Conservation (phyloP, 108 stramenopile genomes). For the Bacterosira constricta region DNA sequence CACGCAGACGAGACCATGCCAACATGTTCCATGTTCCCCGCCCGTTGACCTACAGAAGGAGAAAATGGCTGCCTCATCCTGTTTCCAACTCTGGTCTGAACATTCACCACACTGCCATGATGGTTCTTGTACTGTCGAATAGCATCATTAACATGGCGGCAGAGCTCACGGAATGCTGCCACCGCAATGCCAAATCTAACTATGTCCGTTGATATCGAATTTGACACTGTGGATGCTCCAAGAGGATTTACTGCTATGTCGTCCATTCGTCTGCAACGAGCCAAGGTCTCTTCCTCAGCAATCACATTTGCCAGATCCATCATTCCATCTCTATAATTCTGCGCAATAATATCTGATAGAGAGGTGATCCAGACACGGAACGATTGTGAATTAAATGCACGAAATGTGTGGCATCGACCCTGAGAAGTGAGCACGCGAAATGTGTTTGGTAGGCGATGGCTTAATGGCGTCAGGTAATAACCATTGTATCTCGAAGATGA, state of each 20-base stretch:
- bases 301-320: constrained; percentile 53
- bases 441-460: constrained; percentile 37
- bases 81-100: constrained; percentile 13
- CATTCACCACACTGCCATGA: constrained; percentile 28
- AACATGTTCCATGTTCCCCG: constrained; percentile 8
- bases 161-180: constrained; percentile 41
- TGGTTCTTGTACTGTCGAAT: constrained; percentile 12
- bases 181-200: constrained; percentile 36
- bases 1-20: constrained; percentile 29
- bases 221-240: neutral
- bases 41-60: constrained; percentile 7
- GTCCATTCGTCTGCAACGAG: constrained; percentile 40
- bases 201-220: constrained; percentile 20
- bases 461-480: constrained; percentile 19
- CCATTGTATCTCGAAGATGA: constrained; percentile 6
- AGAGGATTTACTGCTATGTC: constrained; percentile 27
- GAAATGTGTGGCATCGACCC: constrained; percentile 28
- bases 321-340: constrained; percentile 34
- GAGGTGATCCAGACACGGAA: constrained; percentile 36
- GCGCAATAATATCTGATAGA: constrained; percentile 39
- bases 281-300: constrained; percentile 44
- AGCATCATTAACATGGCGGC: constrained; percentile 37
- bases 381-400: constrained; percentile 34
- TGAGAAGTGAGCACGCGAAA: constrained; percentile 35
- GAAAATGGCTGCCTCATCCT: neutral